A percentile compares a stretch with the other conserved stretches of the same genome.
Evolutionary conservation across 495 filamentous ascomycete genomes (phyloP).

Genomic region (Penicillium bialowiezense): DNA sequence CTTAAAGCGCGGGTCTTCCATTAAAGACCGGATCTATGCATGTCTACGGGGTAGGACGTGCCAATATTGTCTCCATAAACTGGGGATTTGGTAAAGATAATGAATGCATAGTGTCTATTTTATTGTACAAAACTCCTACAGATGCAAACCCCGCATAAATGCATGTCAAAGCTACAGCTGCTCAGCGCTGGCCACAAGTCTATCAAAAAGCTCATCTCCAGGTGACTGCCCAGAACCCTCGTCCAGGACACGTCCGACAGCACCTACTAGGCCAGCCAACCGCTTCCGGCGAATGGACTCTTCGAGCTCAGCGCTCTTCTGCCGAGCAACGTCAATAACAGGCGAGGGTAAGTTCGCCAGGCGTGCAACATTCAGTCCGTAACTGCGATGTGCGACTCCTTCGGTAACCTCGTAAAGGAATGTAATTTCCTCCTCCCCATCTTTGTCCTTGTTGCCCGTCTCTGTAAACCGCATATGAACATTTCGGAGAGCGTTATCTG

Average conservation of each 20-base stretch:
- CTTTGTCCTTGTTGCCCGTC: constrained; percentile 25
- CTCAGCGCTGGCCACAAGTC: constrained; percentile 36
- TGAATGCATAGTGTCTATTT: not conserved
- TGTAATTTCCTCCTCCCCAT: constrained; percentile 58
- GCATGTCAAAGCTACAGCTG: constrained; percentile 27
- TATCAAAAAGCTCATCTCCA: constrained; percentile 29
- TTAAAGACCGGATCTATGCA: too few relatives aligned
- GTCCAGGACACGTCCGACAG: constrained; percentile 40
- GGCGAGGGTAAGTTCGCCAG: constrained; percentile 75
- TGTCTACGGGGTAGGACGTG: too few relatives aligned
- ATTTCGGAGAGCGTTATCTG: constrained; percentile 59
- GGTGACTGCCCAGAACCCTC: constrained; percentile 1
- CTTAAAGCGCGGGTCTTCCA: too few relatives aligned
- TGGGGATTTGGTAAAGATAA: not conserved
- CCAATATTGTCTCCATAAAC: too few relatives aligned
- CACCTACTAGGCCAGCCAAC: constrained; percentile 42
- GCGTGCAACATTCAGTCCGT: constrained; percentile 90
- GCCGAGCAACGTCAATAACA: constrained; percentile 72
- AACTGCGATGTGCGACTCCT: constrained; percentile 88
- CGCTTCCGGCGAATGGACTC: constrained; percentile 61
- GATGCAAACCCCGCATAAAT: not conserved
- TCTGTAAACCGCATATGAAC: constrained; percentile 84
- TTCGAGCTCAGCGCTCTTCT: constrained; percentile 80
- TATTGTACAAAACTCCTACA: constrained; percentile 7
- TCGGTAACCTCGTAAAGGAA: constrained; percentile 82